These are phyloP conservation scores for Tagetes erecta DNA, from an alignment of 129 eudicot genomes.

Conservation along the genomic window DNA sequence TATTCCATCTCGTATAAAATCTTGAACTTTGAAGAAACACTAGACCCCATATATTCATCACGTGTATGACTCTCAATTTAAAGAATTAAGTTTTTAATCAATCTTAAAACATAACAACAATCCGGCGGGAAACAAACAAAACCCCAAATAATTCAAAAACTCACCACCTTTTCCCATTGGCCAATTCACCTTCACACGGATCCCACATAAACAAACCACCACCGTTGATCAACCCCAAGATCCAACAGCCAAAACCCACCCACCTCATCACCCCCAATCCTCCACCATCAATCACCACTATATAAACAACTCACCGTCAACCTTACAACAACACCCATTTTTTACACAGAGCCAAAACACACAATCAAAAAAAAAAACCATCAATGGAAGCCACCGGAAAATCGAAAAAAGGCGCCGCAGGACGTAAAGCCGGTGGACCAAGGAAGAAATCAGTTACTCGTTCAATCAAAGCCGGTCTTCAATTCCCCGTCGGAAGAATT, in stretches of 20 bases:
- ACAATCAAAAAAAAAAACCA: neutral
- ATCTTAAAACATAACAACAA: neutral
- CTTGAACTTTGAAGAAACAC: no score
- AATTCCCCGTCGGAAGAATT: conserved; percentile 10
- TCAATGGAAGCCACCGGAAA: conserved; percentile 8
- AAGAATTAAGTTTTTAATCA: no score
- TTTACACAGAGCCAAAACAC: neutral
- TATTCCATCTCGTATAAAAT: no score
- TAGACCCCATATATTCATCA: no score
- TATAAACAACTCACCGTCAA: neutral
- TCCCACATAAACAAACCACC: neutral
- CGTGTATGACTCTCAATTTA: no score
- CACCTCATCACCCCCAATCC: no score
- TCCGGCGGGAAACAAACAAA: neutral
- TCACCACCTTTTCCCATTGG: neutral
- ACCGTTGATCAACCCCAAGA: neutral
- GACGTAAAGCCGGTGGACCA: conserved; percentile 15
- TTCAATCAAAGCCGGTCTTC: conserved; percentile 6
- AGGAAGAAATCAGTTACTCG: conserved; percentile 3
- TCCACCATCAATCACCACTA: neutral
- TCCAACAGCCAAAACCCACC: conserved; percentile 1
- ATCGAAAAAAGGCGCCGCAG: neutral
- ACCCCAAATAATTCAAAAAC: neutral
- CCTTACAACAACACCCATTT: neutral
- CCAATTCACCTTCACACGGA: neutral